These are phyloP conservation scores for Moesziomyces globuligerus DNA, from an alignment of 1,284 basidiomycete species.

Conservation along the genomic window DNA sequence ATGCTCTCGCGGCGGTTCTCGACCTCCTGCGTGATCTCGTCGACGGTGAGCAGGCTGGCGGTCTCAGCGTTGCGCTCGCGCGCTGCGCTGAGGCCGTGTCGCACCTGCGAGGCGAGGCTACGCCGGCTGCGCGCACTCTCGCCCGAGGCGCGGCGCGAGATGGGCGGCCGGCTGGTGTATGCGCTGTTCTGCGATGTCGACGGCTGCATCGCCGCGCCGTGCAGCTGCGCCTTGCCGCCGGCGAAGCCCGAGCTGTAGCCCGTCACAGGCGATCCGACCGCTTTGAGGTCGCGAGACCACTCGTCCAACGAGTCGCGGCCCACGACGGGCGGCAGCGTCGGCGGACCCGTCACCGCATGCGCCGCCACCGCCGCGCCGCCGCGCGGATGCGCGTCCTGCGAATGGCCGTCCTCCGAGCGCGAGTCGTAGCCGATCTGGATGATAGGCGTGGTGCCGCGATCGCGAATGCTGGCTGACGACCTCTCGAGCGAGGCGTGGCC, in stretches of 20 bases:
- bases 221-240: constrained; percentile 4
- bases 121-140: constrained; percentile 52
- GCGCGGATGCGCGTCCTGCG: constrained; percentile 9
- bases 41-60: constrained; percentile 91
- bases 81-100: constrained; percentile 40
- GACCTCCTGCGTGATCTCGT: constrained; percentile 96
- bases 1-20: constrained; percentile 79
- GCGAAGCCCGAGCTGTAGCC: constrained; percentile 22
- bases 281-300: constrained; percentile 55
- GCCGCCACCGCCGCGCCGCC: constrained; percentile 10
- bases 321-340: constrained; percentile 55
- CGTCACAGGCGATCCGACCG: constrained; percentile 43
- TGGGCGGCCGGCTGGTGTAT: constrained; percentile 22
- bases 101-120: constrained; percentile 53
- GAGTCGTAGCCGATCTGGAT: constrained; percentile 53
- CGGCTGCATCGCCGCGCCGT: constrained; percentile 13
- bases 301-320: constrained; percentile 54
- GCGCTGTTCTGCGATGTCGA: constrained; percentile 21
- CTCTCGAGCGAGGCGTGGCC: constrained; percentile 12
- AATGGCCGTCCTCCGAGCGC: constrained; percentile 27
- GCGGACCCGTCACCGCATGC: constrained; percentile 20
- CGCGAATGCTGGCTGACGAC: constrained; percentile 25
- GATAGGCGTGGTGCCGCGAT: constrained; percentile 25
- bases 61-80: constrained; percentile 80
- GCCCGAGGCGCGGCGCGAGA: constrained; percentile 52